phyloP scores from a whole-genome alignment of 2,329 filamentous ascomycete genomes.

The Cladosporium sp. region DNA sequence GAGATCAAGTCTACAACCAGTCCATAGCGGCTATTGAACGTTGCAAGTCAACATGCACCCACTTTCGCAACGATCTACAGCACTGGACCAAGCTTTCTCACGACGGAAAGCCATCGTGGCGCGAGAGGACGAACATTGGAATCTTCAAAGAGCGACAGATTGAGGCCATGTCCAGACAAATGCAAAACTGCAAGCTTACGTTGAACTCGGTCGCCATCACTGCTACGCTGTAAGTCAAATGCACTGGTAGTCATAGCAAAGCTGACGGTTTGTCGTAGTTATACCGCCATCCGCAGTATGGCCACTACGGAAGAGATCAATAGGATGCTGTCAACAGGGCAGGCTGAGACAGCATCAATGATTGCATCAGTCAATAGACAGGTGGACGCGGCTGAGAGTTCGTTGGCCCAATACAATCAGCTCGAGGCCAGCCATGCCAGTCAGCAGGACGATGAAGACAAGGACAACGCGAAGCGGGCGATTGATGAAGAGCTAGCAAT shows the following conservation, averaged over 20 bases:
- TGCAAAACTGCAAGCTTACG: slow-evolving; percentile 2
- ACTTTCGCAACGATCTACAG: not conserved
- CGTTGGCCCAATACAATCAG: not conserved
- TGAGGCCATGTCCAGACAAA: not conserved
- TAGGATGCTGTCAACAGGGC: not conserved
- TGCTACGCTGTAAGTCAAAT: not conserved
- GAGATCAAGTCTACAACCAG: not conserved
- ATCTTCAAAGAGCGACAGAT: slow-evolving; percentile 1
- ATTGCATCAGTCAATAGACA: not conserved
- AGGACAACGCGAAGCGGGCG: not conserved
- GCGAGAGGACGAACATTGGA: not conserved
- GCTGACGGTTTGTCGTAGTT: not conserved
- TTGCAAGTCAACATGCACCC: not conserved
- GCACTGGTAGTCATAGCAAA: not conserved
- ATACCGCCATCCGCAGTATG: not conserved
- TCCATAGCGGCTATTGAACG: not conserved
- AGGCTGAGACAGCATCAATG: not conserved
- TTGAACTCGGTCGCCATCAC: not conserved
- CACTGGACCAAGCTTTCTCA: not conserved
- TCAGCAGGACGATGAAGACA: not conserved
- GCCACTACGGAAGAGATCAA: not conserved
- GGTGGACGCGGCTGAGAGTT: not conserved
- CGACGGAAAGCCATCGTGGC: not conserved
- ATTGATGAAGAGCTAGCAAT: not conserved
- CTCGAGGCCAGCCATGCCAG: not conserved